Evolutionary conservation across 164 flowering plant species (phyloP), one percentile per base, ranked within the genome.

Genomic region (Vitis labrusca): DNA sequence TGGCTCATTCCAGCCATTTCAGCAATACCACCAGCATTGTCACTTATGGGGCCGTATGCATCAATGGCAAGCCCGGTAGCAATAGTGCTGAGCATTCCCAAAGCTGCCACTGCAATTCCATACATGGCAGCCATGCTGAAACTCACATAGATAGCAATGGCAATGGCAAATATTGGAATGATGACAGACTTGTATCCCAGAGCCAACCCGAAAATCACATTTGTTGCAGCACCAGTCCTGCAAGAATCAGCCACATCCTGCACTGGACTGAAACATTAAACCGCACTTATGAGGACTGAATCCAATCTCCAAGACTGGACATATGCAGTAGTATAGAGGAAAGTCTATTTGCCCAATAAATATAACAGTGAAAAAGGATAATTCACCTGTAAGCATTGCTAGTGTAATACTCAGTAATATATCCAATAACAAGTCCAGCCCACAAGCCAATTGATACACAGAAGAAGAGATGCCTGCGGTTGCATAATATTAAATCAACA

Each of bases 1-100:
- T 80, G 88, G 73, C 83, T 82, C 88, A 84, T 84, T 13, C 88
- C 85, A n/a, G 88, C 82, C 88, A 82, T 84, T 67, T 84, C 85
- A 0, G 84, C 88, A 59, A 84, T 84, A 9, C 88, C 85, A 65
- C 88, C 88, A 30, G 88, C 85, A 71, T 82, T 84, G 76, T 82
- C 88, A 61, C 88, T 84, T 12, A 84, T 84, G 5, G 88, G 88
- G 29, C 85, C 85, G 63, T 84, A 84, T 17, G 84, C 85, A 73
- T 84, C 87, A 49, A 84, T 84, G 9, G 84, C 82, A 54, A 82
- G 80, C 9, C 87, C 84, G 12, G 85, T 84, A 57, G 87, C 80
- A 16, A 84, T 84, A 10, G 88, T 84, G 73, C 88, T 84, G 44
- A 84, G 82, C 85, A 84, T 84, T 65, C 85, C 88, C 50, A 84